These are phyloP conservation scores for Fusarium illudens DNA, from an alignment of 2,329 filamentous ascomycete species.

Conservation along the genomic window DNA sequence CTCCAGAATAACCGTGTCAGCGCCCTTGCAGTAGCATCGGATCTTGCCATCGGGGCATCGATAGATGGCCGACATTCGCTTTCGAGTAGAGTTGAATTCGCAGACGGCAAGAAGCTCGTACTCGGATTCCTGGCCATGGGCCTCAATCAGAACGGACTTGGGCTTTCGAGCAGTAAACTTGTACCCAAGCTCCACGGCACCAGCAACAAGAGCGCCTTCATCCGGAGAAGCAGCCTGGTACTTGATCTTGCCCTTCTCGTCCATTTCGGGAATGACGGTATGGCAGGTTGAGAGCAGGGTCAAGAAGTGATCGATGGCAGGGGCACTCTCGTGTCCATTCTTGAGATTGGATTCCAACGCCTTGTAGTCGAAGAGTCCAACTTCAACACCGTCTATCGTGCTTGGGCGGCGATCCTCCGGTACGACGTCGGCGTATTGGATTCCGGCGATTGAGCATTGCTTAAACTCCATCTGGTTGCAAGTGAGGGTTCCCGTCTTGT, in stretches of 20 bases:
- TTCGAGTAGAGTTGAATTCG: conserved; percentile 94
- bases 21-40: conserved; percentile 92
- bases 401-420: conserved; percentile 88
- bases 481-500: conserved; percentile 97
- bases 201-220: conserved; percentile 95
- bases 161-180: conserved; percentile 91
- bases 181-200: conserved; percentile 86
- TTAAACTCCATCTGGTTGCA: conserved; percentile 99
- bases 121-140: conserved; percentile 75
- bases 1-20: conserved; percentile 96
- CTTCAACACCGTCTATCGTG: conserved; percentile 77
- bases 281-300: conserved; percentile 89
- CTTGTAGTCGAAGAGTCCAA: conserved; percentile 86
- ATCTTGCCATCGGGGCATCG: conserved; percentile 96
- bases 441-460: conserved; percentile 89
- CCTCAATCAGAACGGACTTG: conserved; percentile 83
- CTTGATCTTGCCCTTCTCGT: conserved; percentile 85
- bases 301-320: conserved; percentile 80
- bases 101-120: conserved; percentile 96
- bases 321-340: conserved; percentile 58
- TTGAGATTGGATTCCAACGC: conserved; percentile 74
- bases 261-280: conserved; percentile 93
- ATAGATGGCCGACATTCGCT: conserved; percentile 98
- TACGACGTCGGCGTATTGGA: conserved; percentile 92
- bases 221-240: conserved; percentile 98